phyloP scores from a whole-genome alignment of 148 eudicot species.

The Tetragonia tetragonoides region DNA sequence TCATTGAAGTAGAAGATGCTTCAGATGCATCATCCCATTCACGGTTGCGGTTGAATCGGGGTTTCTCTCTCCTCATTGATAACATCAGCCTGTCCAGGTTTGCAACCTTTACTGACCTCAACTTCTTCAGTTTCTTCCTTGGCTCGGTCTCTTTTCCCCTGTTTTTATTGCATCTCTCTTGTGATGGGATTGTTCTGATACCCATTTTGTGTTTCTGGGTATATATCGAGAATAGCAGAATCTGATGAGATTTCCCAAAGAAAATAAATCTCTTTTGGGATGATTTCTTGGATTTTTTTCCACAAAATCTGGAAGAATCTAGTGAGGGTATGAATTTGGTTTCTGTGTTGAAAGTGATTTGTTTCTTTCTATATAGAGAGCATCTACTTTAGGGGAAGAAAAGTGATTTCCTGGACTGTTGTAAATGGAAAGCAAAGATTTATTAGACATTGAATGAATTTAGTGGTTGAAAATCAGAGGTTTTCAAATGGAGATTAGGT shows the following conservation, averaged over 20 bases:
- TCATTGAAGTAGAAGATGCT: conserved; percentile 24
- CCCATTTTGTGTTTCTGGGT: conserved; percentile 24
- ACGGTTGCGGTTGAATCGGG: conserved; percentile 17
- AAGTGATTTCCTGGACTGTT: conserved; percentile 17
- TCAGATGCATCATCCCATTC: conserved; percentile 25
- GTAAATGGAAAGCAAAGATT: conserved; percentile 13
- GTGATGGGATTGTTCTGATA: conserved; percentile 22
- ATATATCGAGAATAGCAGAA: conserved; percentile 21
- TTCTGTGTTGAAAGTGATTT: conserved; percentile 11
- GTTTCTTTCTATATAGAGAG: background rate
- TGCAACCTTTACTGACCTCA: conserved; percentile 57
- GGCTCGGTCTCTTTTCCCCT: conserved; percentile 36
- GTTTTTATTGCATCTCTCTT: conserved; percentile 21
- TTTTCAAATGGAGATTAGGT: conserved; percentile 15
- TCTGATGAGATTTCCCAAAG: conserved; percentile 12
- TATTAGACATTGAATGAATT: background rate
- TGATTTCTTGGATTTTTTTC: conserved; percentile 3
- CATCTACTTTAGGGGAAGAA: background rate
- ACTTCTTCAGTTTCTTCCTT: conserved; percentile 48
- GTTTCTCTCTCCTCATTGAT: conserved; percentile 35
- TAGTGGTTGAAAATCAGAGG: conserved; percentile 13
- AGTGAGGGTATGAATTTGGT: conserved; percentile 19
- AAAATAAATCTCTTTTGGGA: background rate
- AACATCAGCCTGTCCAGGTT: conserved; percentile 41
- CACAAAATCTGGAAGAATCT: conserved; percentile 12